Base-by-base conservation (phyloP, 2,329 filamentous ascomycete species). In the Neurospora sp. region DNA sequence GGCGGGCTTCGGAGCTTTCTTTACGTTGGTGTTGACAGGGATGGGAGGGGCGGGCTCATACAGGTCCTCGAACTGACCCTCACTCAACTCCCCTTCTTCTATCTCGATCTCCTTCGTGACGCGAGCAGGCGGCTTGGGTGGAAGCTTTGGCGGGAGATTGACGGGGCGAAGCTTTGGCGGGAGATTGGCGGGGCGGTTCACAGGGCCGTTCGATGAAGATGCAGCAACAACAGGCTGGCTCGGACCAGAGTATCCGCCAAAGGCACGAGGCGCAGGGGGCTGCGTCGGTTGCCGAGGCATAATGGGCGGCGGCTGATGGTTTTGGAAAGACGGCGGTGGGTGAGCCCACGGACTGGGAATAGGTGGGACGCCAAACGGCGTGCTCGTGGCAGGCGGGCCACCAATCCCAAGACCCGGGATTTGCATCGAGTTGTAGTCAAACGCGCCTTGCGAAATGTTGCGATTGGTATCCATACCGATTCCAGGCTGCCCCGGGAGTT, bases 71-170 rank as follows among this genome's bases (percentile, higher is more conserved):
- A 85, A 83, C 74, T 90, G 88, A 19, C 84, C 86, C 74, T 95
- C 92, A 72, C 88, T 91, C 38, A 96, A 78, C 78, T 96, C 92
- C 17, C 91, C 92, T 75, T 96, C 92, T 76, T 96, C 92, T 36
- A 79, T 72, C 23, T 74, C 74, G 8, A 76, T 74, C 36, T 69
- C 67, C 4, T 40, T 68, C 3, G 69, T 39, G 3, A 38, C 37
- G n/a, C 36, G 46, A 17, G 68, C 37, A 17, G 69, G 68, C 12
- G 71, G 66, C n/a, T 70, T 68, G 6, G 19, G 62, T 15, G 66
- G 66, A 8, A 62, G 11, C 23, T 66, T 68, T 8, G 52, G 52
- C 12, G 38, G 57, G n/a, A 15, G 23, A 12, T 68, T 65, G 57
- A 19, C 39, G 19, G 39, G 68, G 28, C 40, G 46, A 28, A 28